Percentiles rank a stretch among this genome's conserved stretches.
Evolutionary conservation across 495 filamentous ascomycete genomes (phyloP).

Genomic region (Aspergillus homomorphus): DNA sequence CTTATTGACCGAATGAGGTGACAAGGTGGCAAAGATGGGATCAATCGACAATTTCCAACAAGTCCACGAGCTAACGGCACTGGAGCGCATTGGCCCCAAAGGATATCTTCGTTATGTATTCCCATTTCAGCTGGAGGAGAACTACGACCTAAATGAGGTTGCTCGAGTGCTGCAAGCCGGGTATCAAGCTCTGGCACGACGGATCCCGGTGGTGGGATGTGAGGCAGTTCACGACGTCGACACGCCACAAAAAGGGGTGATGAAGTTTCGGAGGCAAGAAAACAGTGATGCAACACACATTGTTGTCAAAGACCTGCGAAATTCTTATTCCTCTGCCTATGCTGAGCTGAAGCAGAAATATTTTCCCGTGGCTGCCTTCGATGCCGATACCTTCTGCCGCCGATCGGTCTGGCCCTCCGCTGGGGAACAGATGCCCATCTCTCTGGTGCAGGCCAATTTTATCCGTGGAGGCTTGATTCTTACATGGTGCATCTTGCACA

Average conservation of each 20-base stretch:
- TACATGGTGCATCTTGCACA: conserved; percentile 28
- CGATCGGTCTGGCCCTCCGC: conserved; percentile 30
- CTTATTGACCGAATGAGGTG: not conserved
- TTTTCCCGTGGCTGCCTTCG: conserved; percentile 32
- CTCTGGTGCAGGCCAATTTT: conserved; percentile 37
- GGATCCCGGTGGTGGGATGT: conserved; percentile 28
- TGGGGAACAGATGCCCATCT: conserved; percentile 27
- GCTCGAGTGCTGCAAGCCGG: conserved; percentile 24
- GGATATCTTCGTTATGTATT: conserved; percentile 33
- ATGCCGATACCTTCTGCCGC: conserved; percentile 29
- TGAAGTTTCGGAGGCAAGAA: conserved; percentile 23
- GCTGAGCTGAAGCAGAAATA: conserved; percentile 28
- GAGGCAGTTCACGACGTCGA: conserved; percentile 31
- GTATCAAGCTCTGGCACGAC: conserved; percentile 24
- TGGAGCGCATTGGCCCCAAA: conserved; percentile 37
- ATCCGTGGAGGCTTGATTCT: conserved; percentile 30
- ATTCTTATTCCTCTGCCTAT: conserved; percentile 22
- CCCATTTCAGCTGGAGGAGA: conserved; percentile 23
- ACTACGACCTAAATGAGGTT: conserved; percentile 27
- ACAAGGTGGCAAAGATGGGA: conserved; percentile 11
- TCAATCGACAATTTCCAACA: conserved; percentile 6
- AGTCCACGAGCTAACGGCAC: conserved; percentile 23
- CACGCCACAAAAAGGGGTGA: conserved; percentile 26
- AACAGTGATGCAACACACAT: conserved; percentile 13
- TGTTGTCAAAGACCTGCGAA: conserved; percentile 30